phyloP scores from a whole-genome alignment of 2,329 filamentous ascomycete species.

The Huntiella moniliformis region DNA sequence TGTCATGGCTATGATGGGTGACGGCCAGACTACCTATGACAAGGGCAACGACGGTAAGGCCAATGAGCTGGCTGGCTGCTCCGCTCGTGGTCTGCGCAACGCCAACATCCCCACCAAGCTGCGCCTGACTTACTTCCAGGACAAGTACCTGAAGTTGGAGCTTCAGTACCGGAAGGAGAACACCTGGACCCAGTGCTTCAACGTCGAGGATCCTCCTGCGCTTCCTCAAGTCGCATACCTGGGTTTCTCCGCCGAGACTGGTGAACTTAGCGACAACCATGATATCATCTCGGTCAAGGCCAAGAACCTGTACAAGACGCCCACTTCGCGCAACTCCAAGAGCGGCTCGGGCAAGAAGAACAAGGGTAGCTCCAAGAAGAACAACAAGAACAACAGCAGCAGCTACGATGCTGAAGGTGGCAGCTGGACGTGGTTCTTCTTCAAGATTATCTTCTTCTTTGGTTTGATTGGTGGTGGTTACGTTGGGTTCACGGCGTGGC shows the following conservation, averaged over 20 bases:
- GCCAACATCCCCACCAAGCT: constrained; percentile 65
- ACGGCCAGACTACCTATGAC: constrained; percentile 77
- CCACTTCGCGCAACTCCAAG: constrained; percentile 24
- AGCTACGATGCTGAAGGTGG: constrained; percentile 20
- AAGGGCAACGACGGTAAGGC: constrained; percentile 87
- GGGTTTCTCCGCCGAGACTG: constrained; percentile 73
- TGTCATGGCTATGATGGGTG: constrained; percentile 95
- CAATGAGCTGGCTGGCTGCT: constrained; percentile 86
- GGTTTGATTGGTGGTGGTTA: constrained; percentile 55
- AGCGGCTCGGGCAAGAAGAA: constrained; percentile 18
- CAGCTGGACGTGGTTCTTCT: constrained; percentile 45
- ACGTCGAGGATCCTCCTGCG: constrained; percentile 47
- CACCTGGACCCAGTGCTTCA: constrained; percentile 82
- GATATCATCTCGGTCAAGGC: constrained; percentile 79
- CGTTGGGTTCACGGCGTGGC: constrained; percentile 69
- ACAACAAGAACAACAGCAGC: constrained; percentile 17
- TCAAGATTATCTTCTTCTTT: constrained; percentile 67
- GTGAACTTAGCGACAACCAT: constrained; percentile 92
- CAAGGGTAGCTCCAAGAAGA: constrained; percentile 17
- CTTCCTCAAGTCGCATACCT: constrained; percentile 63
- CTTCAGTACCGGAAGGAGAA: constrained; percentile 84
- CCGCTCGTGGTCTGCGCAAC: constrained; percentile 76
- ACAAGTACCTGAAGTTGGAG: constrained; percentile 77
- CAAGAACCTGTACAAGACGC: constrained; percentile 65
- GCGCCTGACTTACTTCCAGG: constrained; percentile 87